Percentiles rank a stretch among this genome's conserved stretches.
Conservation (phyloP, 2,329 filamentous ascomycete species). For the Aurifilum marmelostoma region DNA sequence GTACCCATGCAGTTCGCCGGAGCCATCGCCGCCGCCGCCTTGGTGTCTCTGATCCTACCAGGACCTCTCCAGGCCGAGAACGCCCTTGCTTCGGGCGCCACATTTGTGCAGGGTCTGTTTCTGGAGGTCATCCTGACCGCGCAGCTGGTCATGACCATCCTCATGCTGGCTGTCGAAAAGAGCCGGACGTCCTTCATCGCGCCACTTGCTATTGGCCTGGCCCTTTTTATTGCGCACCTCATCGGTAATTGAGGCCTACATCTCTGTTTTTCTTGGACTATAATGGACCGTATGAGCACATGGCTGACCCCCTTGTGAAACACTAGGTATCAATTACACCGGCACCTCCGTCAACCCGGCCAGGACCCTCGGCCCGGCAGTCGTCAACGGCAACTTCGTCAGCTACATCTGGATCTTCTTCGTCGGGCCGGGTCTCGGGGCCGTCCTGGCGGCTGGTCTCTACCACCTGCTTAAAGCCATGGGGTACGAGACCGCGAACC, state of each 20-base stretch:
- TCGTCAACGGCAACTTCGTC: constrained; percentile 45
- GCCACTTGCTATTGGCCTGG: constrained; percentile 64
- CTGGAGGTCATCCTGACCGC: constrained; percentile 60
- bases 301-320: background rate
- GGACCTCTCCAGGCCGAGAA: constrained; percentile 53
- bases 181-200: constrained; percentile 66
- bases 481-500: constrained; percentile 41
- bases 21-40: constrained; percentile 60
- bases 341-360: constrained; percentile 55
- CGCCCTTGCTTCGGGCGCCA: constrained; percentile 47
- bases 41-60: constrained; percentile 60
- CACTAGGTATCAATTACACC: constrained; percentile 48
- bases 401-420: constrained; percentile 59
- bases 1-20: constrained; percentile 61
- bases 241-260: constrained; percentile 28
- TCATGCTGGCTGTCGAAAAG: constrained; percentile 65
- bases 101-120: constrained; percentile 54
- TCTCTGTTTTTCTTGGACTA: background rate
- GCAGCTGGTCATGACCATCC: constrained; percentile 56
- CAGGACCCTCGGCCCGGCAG: constrained; percentile 54
- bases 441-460: constrained; percentile 45
- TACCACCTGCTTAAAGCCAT: constrained; percentile 43
- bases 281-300: no score
- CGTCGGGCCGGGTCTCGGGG: constrained; percentile 55
- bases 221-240: constrained; percentile 56